Conservation (phyloP, 192 early-diverging fungal genomes). For the Umbelopsis ramanniana region DNA sequence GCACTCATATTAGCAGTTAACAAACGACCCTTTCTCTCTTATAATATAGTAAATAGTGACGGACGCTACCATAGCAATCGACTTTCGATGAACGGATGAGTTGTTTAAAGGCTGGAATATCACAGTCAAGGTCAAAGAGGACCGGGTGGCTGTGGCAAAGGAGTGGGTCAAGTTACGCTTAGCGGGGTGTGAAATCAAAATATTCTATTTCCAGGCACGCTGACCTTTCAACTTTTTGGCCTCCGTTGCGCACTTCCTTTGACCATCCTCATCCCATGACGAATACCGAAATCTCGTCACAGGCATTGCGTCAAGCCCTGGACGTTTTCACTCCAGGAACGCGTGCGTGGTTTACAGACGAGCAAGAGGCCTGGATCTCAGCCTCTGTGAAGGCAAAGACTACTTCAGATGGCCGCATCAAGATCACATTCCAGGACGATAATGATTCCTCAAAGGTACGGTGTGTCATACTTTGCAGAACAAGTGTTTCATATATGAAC, state of each 20-base stretch:
- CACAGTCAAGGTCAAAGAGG: not conserved
- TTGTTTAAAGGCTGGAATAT: too few relatives aligned
- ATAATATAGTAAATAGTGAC: too few relatives aligned
- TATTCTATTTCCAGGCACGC: not conserved
- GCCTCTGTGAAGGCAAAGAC: slow-evolving; percentile 62
- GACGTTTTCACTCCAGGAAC: slow-evolving; percentile 75
- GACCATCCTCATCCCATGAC: slow-evolving; percentile 10
- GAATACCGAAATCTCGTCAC: slow-evolving; percentile 23
- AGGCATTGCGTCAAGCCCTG: slow-evolving; percentile 42
- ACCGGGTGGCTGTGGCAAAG: not conserved
- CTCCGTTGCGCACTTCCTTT: not conserved
- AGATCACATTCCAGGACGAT: slow-evolving; percentile 66
- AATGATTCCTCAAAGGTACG: slow-evolving; percentile 53
- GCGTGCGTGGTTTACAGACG: slow-evolving; percentile 89
- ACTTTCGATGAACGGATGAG: too few relatives aligned
- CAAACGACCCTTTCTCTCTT: too few relatives aligned
- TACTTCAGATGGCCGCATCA: slow-evolving; percentile 60
- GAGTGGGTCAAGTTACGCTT: not conserved
- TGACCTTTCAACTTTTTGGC: not conserved
- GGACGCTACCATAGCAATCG: too few relatives aligned
- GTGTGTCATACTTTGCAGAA: not conserved
- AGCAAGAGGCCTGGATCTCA: slow-evolving; percentile 84
- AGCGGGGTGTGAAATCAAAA: not conserved
- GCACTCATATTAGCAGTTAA: too few relatives aligned
- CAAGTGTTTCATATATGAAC: not conserved